Conservation (phyloP, 148 eudicot species). For the Mesembryanthemum crystallinum region DNA sequence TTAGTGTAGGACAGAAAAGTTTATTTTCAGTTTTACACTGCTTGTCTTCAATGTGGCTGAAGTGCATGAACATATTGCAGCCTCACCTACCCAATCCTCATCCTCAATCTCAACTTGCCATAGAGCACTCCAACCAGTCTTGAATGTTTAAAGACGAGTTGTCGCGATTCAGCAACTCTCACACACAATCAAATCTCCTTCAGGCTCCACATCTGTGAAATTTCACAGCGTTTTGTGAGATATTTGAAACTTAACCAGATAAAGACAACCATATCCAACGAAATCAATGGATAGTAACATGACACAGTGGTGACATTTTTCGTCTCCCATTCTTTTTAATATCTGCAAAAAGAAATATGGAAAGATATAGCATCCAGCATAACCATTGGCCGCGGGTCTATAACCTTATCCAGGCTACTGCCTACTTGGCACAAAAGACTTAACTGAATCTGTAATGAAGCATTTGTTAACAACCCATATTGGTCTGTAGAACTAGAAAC, state of each 20-base stretch:
- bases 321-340: neutral
- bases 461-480: neutral
- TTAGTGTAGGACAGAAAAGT: neutral
- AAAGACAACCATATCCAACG: neutral
- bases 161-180: too few relatives aligned
- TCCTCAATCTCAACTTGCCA: neutral
- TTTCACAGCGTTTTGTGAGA: neutral
- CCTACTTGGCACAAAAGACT: neutral
- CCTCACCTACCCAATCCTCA: neutral
- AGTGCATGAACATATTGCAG: neutral
- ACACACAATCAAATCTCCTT: neutral
- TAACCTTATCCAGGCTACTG: constrained; percentile 10
- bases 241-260: neutral
- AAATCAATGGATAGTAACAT: neutral
- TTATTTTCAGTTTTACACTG: neutral
- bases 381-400: neutral
- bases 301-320: neutral
- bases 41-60: neutral
- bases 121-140: neutral
- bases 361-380: constrained; percentile 3
- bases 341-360: neutral
- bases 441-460: constrained; percentile 1
- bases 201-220: neutral
- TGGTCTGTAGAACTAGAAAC: neutral
- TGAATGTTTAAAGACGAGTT: neutral